These are phyloP conservation scores for Groenewaldozyma auringiensis DNA, from an alignment of 1,139 yeast genomes.

Conservation along the genomic window DNA sequence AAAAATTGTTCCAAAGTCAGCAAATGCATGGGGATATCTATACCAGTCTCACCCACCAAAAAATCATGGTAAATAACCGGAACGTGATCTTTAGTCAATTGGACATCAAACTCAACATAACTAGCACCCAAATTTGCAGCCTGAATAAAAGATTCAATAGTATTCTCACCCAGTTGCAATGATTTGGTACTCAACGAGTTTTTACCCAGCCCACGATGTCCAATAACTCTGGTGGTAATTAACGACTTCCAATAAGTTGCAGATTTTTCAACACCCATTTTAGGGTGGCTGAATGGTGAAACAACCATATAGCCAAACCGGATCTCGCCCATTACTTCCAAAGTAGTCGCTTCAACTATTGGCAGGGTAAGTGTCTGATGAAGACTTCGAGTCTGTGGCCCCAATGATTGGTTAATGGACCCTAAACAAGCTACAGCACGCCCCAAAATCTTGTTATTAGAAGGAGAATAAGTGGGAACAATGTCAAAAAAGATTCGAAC, in stretches of 20 bases:
- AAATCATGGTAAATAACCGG: constrained; percentile 97
- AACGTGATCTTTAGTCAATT: constrained; percentile 82
- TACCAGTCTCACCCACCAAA: constrained; percentile 90
- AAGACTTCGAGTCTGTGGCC: constrained; percentile 59
- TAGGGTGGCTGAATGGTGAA: constrained; percentile 65
- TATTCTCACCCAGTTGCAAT: constrained; percentile 90
- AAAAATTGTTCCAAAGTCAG: constrained; percentile 85
- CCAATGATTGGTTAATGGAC: constrained; percentile 60
- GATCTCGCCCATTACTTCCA: constrained; percentile 71
- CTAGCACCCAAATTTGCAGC: constrained; percentile 92
- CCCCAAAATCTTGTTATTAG: constrained; percentile 53
- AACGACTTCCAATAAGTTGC: constrained; percentile 90
- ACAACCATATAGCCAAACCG: constrained; percentile 70
- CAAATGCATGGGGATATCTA: constrained; percentile 93
- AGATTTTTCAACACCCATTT: constrained; percentile 59
- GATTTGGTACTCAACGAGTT: constrained; percentile 64
- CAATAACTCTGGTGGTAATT: constrained; percentile 85
- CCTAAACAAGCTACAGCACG: constrained; percentile 76
- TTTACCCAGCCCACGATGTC: constrained; percentile 94
- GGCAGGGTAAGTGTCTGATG: constrained; percentile 68
- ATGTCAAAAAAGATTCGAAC: constrained; percentile 71
- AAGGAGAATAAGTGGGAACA: constrained; percentile 79
- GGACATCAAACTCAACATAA: constrained; percentile 82
- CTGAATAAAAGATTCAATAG: constrained; percentile 90
- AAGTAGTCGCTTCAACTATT: constrained; percentile 58